Evolutionary conservation across 345 rosid genomes (phyloP).

Genomic region (Gossypium stocksii): DNA sequence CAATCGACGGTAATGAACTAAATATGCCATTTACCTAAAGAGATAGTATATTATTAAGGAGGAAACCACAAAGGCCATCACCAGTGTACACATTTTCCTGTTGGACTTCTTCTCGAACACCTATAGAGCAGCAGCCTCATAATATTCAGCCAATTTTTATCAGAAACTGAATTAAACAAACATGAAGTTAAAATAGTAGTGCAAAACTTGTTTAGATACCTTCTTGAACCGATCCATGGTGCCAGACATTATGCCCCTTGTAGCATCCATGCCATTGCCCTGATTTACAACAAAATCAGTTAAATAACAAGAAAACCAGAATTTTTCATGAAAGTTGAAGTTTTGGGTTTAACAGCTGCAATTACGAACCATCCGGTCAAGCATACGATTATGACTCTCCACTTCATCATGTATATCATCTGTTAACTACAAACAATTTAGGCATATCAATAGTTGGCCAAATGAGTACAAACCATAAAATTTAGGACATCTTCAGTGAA

Average conservation of each 20-base stretch:
- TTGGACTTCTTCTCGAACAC: conserved; percentile 79
- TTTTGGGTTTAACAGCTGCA: conserved; percentile 9
- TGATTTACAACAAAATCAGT: conserved; percentile 28
- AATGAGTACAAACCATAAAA: not conserved
- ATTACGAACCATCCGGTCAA: conserved; percentile 56
- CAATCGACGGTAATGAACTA: not conserved
- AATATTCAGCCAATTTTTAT: conserved; percentile 4
- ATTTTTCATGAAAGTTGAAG: not conserved
- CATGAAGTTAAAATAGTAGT: not conserved
- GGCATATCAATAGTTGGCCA: not conserved
- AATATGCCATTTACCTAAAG: conserved; percentile 41
- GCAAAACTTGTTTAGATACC: conserved; percentile 33
- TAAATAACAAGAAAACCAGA: conserved; percentile 12
- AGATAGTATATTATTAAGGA: conserved; percentile 58
- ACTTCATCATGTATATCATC: conserved; percentile 88
- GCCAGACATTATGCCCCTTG: conserved; percentile 85
- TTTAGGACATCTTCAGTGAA: not conserved
- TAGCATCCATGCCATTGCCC: conserved; percentile 83
- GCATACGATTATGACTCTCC: conserved; percentile 81
- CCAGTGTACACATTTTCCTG: conserved; percentile 56
- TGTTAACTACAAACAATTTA: conserved; percentile 47
- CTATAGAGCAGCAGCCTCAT: conserved; percentile 31
- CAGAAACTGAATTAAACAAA: conserved; percentile 2
- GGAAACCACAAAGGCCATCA: conserved; percentile 48
- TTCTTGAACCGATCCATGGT: conserved; percentile 80